Evolutionary conservation across 2,329 filamentous ascomycete genomes (phyloP).

Genomic region (Fusarium algeriense): DNA sequence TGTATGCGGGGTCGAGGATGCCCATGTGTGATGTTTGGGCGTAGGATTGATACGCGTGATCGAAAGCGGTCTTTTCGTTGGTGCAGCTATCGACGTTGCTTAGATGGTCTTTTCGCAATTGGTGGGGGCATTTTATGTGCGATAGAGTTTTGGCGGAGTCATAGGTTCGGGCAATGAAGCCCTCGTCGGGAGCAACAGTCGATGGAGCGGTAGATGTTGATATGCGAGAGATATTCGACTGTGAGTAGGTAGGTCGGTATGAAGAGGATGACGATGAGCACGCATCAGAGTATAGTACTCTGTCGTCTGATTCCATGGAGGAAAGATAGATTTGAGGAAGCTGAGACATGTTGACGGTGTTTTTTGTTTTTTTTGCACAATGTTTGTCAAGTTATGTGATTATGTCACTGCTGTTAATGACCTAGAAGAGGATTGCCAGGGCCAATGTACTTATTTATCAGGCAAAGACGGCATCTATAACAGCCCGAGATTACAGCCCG

Average conservation of each 20-base stretch:
- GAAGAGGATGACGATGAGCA: background rate
- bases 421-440: too few relatives aligned
- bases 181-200: background rate
- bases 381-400: too few relatives aligned
- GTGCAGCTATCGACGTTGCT: background rate
- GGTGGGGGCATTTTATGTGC: background rate
- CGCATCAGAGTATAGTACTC: background rate
- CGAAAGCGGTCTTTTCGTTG: background rate
- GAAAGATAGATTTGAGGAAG: background rate
- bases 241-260: background rate
- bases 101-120: background rate
- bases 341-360: too few relatives aligned
- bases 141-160: background rate
- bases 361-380: too few relatives aligned
- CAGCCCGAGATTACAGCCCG: too few relatives aligned
- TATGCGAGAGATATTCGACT: background rate
- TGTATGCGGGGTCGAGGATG: slow-evolving; percentile 15
- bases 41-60: background rate
- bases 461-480: too few relatives aligned
- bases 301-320: background rate
- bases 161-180: background rate
- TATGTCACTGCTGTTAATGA: too few relatives aligned
- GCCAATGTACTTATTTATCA: too few relatives aligned
- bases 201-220: background rate
- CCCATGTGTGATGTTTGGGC: slow-evolving; percentile 26